Evolutionary conservation across 2,329 filamentous ascomycete genomes (phyloP).

Genomic region (Penicillium psychrosexuale): DNA sequence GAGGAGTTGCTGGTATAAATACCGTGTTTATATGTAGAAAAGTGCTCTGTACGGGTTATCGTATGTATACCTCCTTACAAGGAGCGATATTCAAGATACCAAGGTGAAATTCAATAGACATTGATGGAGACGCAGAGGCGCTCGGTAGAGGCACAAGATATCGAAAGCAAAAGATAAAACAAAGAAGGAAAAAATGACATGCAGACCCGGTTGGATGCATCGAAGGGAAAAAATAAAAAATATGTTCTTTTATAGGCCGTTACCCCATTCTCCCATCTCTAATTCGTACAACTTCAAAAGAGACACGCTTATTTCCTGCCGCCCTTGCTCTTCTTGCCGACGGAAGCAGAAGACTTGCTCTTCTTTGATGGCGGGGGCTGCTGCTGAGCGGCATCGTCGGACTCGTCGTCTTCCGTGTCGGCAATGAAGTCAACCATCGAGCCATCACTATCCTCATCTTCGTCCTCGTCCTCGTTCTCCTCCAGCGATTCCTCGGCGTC

Average conservation of each 20-base stretch:
- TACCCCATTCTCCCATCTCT: constrained; percentile 15
- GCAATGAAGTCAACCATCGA: constrained; percentile 47
- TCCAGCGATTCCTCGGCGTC: constrained; percentile 53
- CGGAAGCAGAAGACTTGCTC: constrained; percentile 25
- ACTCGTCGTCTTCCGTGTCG: constrained; percentile 46
- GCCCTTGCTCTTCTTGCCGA: constrained; percentile 33
- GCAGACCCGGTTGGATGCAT: constrained; percentile 11
- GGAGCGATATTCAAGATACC: neutral
- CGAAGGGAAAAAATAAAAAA: constrained; percentile 13
- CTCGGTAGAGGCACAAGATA: constrained; percentile 13
- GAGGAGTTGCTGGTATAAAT: constrained; percentile 12
- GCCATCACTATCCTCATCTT: constrained; percentile 59
- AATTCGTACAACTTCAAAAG: constrained; percentile 13
- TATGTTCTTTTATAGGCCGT: constrained; percentile 17
- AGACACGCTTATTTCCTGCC: constrained; percentile 30
- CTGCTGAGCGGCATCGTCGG: constrained; percentile 28
- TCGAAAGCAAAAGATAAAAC: constrained; percentile 6
- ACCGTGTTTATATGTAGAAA: neutral
- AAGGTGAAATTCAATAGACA: constrained; percentile 9
- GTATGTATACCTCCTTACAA: neutral
- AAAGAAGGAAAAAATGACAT: constrained; percentile 12
- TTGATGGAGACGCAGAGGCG: constrained; percentile 11
- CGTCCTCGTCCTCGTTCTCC: constrained; percentile 62
- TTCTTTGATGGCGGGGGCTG: constrained; percentile 37
- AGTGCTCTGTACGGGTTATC: neutral